Evolutionary conservation across 768 basidiomycete species (phyloP), one percentile per base, ranked within the genome.

Genomic region (Atractiella rhizophila): DNA sequence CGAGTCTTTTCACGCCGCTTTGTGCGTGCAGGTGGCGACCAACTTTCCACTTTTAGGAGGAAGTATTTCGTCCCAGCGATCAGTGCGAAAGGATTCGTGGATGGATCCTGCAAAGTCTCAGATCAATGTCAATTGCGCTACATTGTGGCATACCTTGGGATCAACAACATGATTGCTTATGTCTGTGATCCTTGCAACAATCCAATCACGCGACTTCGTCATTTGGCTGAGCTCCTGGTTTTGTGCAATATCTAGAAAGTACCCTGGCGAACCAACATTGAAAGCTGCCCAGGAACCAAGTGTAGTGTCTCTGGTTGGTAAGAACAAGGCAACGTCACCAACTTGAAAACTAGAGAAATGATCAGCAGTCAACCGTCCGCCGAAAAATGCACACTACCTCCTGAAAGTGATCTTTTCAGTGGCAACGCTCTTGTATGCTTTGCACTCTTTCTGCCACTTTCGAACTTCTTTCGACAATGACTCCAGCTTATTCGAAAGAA

Each of bases 261-360:
- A 86, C 60, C 96, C 88, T 35, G 91, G 91, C 60, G 86, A 88
- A 10, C 79, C 83, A 8, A 94, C 78, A 59, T 96, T 98, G 62
- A 96, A 98, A 9, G 91, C 91, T 19, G 88, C 91, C 88, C 91
- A 98, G 1, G 82, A 79, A 56, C 79, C 82, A 31, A 77, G 75
- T 5, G 80, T 70, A 23, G 83, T 82, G 59, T 94, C 94, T 35
- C 86, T 67, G 0, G 91, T 98, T 2, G 91, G 91, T 12, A 98
- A 63, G 61, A 98, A 98, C 24, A 98, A 63, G 1, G 86, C 88
- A 37, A 98, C 64, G 60, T 98, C 91, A 9, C 86, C 85, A 56
- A 83, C 86, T 7, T 76, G 66, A 50, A 96, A 96, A 61, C 49
- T 51, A 40, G 31, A 10, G 2, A 7, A 6, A 15, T 5, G 1